These are phyloP conservation scores for Escallonia herrerae DNA, from an alignment of 129 eudicot genomes.

Conservation along the genomic window DNA sequence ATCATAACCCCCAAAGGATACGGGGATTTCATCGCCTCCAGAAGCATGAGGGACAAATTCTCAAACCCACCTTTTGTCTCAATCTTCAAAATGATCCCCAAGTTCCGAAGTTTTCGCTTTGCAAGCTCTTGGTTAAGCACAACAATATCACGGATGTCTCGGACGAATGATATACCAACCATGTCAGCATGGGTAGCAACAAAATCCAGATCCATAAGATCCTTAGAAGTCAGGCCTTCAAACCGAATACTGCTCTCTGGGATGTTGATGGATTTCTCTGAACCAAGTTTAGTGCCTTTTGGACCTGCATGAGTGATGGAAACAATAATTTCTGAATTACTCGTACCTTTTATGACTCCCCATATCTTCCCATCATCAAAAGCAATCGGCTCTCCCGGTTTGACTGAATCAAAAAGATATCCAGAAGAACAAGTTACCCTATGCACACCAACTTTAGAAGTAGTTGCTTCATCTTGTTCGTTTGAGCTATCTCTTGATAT, in stretches of 20 bases:
- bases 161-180: constrained; percentile 68
- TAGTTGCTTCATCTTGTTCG: constrained; percentile 19
- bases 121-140: constrained; percentile 45
- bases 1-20: constrained; percentile 82
- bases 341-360: constrained; percentile 67
- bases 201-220: constrained; percentile 64
- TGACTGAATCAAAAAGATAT: constrained; percentile 75
- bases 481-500: constrained; percentile 57
- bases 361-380: constrained; percentile 85
- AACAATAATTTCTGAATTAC: constrained; percentile 61
- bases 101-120: constrained; percentile 34
- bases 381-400: constrained; percentile 73
- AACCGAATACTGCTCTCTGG: constrained; percentile 59
- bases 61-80: constrained; percentile 62
- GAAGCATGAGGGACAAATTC: constrained; percentile 44
- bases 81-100: constrained; percentile 62
- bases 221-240: constrained; percentile 81
- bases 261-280: constrained; percentile 76
- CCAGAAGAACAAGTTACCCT: constrained; percentile 63
- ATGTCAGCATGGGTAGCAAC: constrained; percentile 76
- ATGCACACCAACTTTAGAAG: constrained; percentile 32
- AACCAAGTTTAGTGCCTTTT: constrained; percentile 60
- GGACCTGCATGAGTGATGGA: constrained; percentile 65
- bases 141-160: constrained; percentile 46
- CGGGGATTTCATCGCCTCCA: constrained; percentile 67